Conservation (phyloP, 2,329 filamentous ascomycete species). For the Hypoxylon sp. region DNA sequence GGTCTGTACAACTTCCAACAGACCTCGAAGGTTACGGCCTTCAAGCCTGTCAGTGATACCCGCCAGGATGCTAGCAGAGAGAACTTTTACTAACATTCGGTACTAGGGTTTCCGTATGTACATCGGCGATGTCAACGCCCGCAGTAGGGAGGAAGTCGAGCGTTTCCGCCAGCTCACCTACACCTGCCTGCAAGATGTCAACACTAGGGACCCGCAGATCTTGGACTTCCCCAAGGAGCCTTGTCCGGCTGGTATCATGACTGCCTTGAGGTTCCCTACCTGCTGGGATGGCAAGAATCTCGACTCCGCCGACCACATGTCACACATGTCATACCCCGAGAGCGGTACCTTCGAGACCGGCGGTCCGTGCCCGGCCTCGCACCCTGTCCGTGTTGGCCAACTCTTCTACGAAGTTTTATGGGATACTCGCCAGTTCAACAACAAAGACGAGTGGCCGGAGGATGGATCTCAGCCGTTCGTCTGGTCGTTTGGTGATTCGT, state of each 20-base stretch:
- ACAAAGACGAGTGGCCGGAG: constrained; percentile 51
- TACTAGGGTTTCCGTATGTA: constrained; percentile 57
- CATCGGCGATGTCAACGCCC: constrained; percentile 49
- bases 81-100: background rate
- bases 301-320: constrained; percentile 40
- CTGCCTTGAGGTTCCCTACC: constrained; percentile 53
- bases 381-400: constrained; percentile 44
- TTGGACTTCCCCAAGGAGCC: constrained; percentile 53
- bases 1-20: constrained; percentile 45
- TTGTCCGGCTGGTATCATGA: constrained; percentile 56
- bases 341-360: constrained; percentile 38
- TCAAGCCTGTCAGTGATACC: constrained; percentile 57
- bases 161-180: constrained; percentile 52
- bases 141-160: constrained; percentile 40
- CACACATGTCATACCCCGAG: constrained; percentile 36
- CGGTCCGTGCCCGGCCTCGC: constrained; percentile 45
- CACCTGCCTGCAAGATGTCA: constrained; percentile 53
- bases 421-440: constrained; percentile 54
- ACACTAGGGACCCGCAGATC: constrained; percentile 54
- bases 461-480: constrained; percentile 48
- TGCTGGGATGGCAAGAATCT: constrained; percentile 45
- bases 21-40: constrained; percentile 57
- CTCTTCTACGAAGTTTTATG: constrained; percentile 58
- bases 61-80: too few species aligned
- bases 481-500: constrained; percentile 44